phyloP scores from a whole-genome alignment of 805 yeast species.

The Candida krabiensis region DNA sequence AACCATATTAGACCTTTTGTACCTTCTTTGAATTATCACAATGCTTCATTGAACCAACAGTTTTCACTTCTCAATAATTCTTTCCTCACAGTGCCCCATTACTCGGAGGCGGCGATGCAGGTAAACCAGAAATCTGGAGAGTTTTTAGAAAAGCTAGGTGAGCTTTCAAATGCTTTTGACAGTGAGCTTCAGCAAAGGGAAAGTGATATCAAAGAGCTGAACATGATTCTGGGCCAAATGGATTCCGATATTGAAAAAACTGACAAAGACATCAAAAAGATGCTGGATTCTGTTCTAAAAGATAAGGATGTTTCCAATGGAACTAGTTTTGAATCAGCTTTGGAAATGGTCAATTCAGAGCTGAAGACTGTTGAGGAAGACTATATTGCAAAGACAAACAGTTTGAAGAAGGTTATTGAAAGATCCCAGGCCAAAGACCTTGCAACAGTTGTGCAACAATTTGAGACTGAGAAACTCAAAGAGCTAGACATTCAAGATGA shows the following conservation, averaged over 20 bases:
- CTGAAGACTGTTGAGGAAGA: slow-evolving; percentile 17
- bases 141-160: slow-evolving; percentile 48
- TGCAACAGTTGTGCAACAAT: slow-evolving; percentile 40
- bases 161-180: slow-evolving; percentile 53
- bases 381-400: slow-evolving; percentile 18
- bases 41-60: slow-evolving; percentile 14
- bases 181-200: slow-evolving; percentile 46
- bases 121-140: slow-evolving; percentile 51
- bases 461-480: slow-evolving; percentile 30
- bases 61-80: slow-evolving; percentile 19
- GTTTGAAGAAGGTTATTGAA: slow-evolving; percentile 34
- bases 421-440: slow-evolving; percentile 45
- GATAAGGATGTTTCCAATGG: slow-evolving; percentile 8
- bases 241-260: slow-evolving; percentile 33
- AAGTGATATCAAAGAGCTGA: slow-evolving; percentile 34
- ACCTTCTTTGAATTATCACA: slow-evolving; percentile 21
- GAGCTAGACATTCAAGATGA: slow-evolving; percentile 16
- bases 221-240: slow-evolving; percentile 28
- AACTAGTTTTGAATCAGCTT: slow-evolving; percentile 29
- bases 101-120: slow-evolving; percentile 54
- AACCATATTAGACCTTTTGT: slow-evolving; percentile 26
- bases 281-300: slow-evolving; percentile 33
- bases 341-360: slow-evolving; percentile 15
- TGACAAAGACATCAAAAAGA: slow-evolving; percentile 32
- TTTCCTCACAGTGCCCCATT: slow-evolving; percentile 37